Base-by-base conservation (phyloP, 2,329 filamentous ascomycete species). In the Xylariomycetidae sp. region DNA sequence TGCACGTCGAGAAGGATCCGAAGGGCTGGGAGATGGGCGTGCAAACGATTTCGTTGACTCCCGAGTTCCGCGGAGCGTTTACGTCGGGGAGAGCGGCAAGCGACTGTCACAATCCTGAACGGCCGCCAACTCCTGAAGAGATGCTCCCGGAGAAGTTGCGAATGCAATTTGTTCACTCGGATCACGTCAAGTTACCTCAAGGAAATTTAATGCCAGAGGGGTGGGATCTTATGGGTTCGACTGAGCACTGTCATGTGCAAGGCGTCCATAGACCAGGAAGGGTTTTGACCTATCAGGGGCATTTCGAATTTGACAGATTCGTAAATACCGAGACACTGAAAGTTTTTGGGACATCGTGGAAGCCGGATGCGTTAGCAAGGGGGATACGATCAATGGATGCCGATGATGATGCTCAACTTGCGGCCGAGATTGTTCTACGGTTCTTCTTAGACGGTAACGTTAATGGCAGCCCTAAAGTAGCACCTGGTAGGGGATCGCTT, bases 251-350 rank as follows among this genome's bases (percentile, higher is more conserved):
- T 36, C 42, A 37, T 1, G 43, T 59, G 6, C 58, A 63, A 32
- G 61, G 60, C 0, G 33, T 63, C 2, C 62, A 60, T 37, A 40
- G 59, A 29, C 37, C 48, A 11, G 52, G 53, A 2, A 41, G 57
- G 4, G 44, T 63, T 0, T 43, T 64, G 10, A 64, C 58, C 0
- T 53, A 54, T 10, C 58, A 63, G 25, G 60, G 60, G 0, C 59
- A 63, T 39, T 61, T 59, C 15, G 61, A 64, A 32, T 64, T 64
- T 38, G 53, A 63, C 36, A 23, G 43, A 1, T 61, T 60, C 25
- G 40, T 62, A 0, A 61, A 58, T 20, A 39, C 44, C 2, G 55
- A 62, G 43, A 55, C 31, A 2, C 13, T 38, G 17, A 38, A 34
- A 18, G 31, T 38, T n/a, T 37, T 34, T 17, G 33, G 33, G 9